phyloP scores from a whole-genome alignment of 108 stramenopile species.

The Seminavis robusta region DNA sequence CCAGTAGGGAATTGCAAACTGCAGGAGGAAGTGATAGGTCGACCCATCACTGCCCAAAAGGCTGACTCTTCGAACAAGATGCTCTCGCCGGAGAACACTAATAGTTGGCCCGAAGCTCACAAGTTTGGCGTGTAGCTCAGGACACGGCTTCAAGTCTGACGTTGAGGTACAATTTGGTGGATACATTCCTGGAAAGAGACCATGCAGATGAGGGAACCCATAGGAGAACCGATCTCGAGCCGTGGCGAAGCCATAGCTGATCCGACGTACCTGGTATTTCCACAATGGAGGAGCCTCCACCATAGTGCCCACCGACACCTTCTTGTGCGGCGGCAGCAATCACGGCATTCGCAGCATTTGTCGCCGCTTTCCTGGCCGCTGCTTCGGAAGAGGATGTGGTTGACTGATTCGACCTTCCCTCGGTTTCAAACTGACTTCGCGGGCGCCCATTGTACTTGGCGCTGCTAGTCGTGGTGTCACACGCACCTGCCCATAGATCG shows the following conservation, averaged over 20 bases:
- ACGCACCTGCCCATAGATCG: slow-evolving; percentile 80
- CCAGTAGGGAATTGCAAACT: slow-evolving; percentile 85
- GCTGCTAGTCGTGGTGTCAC: slow-evolving; percentile 29
- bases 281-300: slow-evolving; percentile 69
- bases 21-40: slow-evolving; percentile 66
- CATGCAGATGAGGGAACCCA: too few relatives aligned
- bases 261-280: too few relatives aligned
- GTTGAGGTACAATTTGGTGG: slow-evolving; percentile 49
- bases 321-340: slow-evolving; percentile 58
- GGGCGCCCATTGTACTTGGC: too few relatives aligned
- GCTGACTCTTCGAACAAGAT: slow-evolving; percentile 63
- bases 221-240: too few relatives aligned
- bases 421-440: slow-evolving; percentile 22
- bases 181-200: too few relatives aligned
- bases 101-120: slow-evolving; percentile 63
- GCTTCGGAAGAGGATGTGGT: slow-evolving; percentile 52
- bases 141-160: slow-evolving; percentile 62
- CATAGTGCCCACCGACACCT: slow-evolving; percentile 72
- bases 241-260: too few relatives aligned
- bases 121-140: slow-evolving; percentile 83
- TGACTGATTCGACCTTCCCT: slow-evolving; percentile 6
- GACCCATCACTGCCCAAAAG: slow-evolving; percentile 85
- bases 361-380: slow-evolving; percentile 63
- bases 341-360: slow-evolving; percentile 56
- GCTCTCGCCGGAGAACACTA: slow-evolving; percentile 52